Evolutionary conservation across 2,329 filamentous ascomycete genomes (phyloP).

Genomic region (Lizonia empirigonia): DNA sequence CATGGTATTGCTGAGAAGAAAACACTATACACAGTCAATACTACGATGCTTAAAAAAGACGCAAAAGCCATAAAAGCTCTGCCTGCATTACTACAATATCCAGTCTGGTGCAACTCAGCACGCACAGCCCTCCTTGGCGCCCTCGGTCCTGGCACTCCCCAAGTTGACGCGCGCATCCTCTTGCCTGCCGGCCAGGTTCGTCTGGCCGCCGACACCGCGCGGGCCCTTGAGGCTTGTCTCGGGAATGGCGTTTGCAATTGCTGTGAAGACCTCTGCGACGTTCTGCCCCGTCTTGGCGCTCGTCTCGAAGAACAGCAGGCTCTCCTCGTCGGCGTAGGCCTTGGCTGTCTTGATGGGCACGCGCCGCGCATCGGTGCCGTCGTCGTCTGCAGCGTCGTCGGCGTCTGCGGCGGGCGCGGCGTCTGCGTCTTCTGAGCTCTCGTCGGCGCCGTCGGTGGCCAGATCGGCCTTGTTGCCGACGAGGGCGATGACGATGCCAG

Average conservation of each 20-base stretch:
- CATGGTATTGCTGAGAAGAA: not conserved
- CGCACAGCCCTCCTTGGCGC: constrained; percentile 89
- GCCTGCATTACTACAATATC: constrained; percentile 14
- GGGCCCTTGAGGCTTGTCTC: constrained; percentile 94
- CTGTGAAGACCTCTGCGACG: constrained; percentile 94
- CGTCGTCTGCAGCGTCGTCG: constrained; percentile 60
- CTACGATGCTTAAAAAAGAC: not conserved
- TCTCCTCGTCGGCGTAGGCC: constrained; percentile 92
- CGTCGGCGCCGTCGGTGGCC: constrained; percentile 55
- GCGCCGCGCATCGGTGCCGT: constrained; percentile 78
- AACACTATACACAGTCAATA: constrained; percentile 12
- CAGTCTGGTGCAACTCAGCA: constrained; percentile 60
- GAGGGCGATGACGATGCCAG: constrained; percentile 94
- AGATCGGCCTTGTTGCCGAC: constrained; percentile 91
- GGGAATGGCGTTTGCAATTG: constrained; percentile 96
- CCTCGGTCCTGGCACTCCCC: constrained; percentile 70
- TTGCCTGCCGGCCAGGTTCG: constrained; percentile 59
- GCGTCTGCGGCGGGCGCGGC: constrained; percentile 56
- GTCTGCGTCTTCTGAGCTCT: constrained; percentile 57
- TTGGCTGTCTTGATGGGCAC: constrained; percentile 90
- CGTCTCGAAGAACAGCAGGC: constrained; percentile 94
- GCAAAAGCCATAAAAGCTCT: constrained; percentile 5
- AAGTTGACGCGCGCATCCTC: constrained; percentile 81
- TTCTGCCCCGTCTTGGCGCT: constrained; percentile 96
- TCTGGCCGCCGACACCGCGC: constrained; percentile 67